A percentile compares a stretch with the other conserved stretches of the same genome.
These are phyloP conservation scores for Lunasporangiospora selenospora DNA, from an alignment of 192 early-diverging fungal species.

Conservation along the genomic window DNA sequence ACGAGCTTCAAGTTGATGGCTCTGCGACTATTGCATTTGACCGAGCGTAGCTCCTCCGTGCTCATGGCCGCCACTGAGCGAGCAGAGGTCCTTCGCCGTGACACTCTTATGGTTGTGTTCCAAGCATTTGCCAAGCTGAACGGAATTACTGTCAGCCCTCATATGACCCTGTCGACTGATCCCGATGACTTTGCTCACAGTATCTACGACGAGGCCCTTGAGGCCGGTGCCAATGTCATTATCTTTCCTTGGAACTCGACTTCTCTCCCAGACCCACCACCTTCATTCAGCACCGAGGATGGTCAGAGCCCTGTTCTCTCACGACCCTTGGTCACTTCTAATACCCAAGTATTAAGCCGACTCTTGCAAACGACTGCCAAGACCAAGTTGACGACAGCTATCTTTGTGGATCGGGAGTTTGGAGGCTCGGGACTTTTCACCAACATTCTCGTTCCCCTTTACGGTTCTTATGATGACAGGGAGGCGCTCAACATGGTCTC, in stretches of 20 bases:
- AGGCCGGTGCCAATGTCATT: constrained; percentile 67
- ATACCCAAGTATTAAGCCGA: constrained; percentile 30
- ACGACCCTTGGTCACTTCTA: constrained; percentile 30
- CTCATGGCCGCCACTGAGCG: constrained; percentile 74
- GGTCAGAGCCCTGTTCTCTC: constrained; percentile 25
- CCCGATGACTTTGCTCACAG: constrained; percentile 72
- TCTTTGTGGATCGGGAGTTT: constrained; percentile 43
- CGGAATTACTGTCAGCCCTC: constrained; percentile 65
- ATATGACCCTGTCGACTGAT: constrained; percentile 63
- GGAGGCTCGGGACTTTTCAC: constrained; percentile 35
- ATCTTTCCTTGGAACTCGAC: constrained; percentile 70
- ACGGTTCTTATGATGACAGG: constrained; percentile 33
- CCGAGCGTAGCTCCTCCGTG: constrained; percentile 80
- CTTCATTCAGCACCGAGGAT: constrained; percentile 6
- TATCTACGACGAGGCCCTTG: constrained; percentile 60
- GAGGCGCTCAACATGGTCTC: constrained; percentile 40
- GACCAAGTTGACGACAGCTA: constrained; percentile 19
- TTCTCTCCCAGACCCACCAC: constrained; percentile 35
- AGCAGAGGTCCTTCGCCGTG: constrained; percentile 64
- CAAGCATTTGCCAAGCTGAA: constrained; percentile 82
- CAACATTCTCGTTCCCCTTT: constrained; percentile 35
- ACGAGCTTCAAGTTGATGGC: constrained; percentile 56
- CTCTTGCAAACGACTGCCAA: constrained; percentile 18
- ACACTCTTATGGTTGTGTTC: constrained; percentile 85
- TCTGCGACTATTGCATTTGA: constrained; percentile 79